These are phyloP conservation scores for Alnus glutinosa DNA, from an alignment of 306 rosid genomes.

Conservation along the genomic window DNA sequence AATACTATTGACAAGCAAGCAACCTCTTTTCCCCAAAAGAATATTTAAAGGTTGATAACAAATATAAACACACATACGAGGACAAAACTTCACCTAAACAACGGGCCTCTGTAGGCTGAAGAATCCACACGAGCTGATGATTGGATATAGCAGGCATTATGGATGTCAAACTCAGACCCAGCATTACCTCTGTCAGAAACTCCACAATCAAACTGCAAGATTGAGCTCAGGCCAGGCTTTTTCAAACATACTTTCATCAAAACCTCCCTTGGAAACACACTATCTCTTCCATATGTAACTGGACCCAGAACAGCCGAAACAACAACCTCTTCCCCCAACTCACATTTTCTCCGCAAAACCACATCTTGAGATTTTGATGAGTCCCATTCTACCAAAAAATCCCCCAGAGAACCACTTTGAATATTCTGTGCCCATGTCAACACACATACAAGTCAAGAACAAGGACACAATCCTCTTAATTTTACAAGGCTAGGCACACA, in stretches of 20 bases:
- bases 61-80: neutral
- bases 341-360: constrained; percentile 53
- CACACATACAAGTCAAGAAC: constrained; percentile 4
- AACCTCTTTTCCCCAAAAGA: neutral
- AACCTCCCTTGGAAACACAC: constrained; percentile 48
- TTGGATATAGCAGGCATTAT: constrained; percentile 46
- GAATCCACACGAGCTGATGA: constrained; percentile 29
- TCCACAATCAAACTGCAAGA: constrained; percentile 73
- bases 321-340: constrained; percentile 71
- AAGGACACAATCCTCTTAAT: neutral
- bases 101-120: constrained; percentile 41
- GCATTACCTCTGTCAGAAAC: constrained; percentile 30
- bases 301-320: constrained; percentile 69
- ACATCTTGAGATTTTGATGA: constrained; percentile 58
- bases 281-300: constrained; percentile 25
- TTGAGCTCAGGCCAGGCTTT: constrained; percentile 59
- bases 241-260: constrained; percentile 73
- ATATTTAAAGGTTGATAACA: neutral
- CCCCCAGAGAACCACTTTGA: constrained; percentile 44
- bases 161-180: constrained; percentile 47
- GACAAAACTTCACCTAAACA: constrained; percentile 39
- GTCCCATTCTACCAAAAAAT: constrained; percentile 62
- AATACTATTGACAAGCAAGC: neutral
- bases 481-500: neutral
- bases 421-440: constrained; percentile 40